A percentile compares a stretch with the other conserved stretches of the same genome.
These are phyloP conservation scores for Metschnikowia sp. DNA, from an alignment of 805 yeast genomes.

Conservation along the genomic window DNA sequence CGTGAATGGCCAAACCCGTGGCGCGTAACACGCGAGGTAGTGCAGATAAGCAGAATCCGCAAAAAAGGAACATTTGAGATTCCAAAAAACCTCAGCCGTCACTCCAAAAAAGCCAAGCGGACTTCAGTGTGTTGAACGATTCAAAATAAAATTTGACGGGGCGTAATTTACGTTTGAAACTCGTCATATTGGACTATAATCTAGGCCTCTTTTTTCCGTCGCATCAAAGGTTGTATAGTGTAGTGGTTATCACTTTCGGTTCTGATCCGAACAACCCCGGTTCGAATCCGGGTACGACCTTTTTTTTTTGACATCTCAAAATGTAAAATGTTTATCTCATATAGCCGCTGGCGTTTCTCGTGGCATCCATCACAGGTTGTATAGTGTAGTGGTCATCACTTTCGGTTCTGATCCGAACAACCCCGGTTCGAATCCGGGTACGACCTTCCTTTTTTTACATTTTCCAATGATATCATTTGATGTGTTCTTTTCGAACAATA, in stretches of 20 bases:
- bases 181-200: too few species aligned
- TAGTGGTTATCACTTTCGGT: slow-evolving; percentile 17
- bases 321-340: too few species aligned
- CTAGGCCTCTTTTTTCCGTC: not conserved
- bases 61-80: too few species aligned
- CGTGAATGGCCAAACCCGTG: too few species aligned
- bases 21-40: too few species aligned
- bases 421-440: slow-evolving; percentile 88
- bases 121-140: too few species aligned
- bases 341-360: too few species aligned
- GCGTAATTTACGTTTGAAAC: too few species aligned
- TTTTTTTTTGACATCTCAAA: not conserved
- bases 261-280: slow-evolving; percentile 17
- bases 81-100: too few species aligned
- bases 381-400: slow-evolving; percentile 82
- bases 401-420: slow-evolving; percentile 78
- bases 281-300: slow-evolving; percentile 17
- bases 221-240: slow-evolving; percentile 13
- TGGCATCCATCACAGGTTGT: slow-evolving; percentile 27
- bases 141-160: too few species aligned
- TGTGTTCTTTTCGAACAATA: not conserved
- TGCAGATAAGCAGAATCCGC: too few species aligned
- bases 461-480: not conserved
- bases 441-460: slow-evolving; percentile 44
- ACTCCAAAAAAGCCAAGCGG: too few species aligned